Evolutionary conservation across 192 early-diverging fungal genomes (phyloP), one percentile per base, ranked within the genome.

Genomic region (Chytriomyces confervae): DNA sequence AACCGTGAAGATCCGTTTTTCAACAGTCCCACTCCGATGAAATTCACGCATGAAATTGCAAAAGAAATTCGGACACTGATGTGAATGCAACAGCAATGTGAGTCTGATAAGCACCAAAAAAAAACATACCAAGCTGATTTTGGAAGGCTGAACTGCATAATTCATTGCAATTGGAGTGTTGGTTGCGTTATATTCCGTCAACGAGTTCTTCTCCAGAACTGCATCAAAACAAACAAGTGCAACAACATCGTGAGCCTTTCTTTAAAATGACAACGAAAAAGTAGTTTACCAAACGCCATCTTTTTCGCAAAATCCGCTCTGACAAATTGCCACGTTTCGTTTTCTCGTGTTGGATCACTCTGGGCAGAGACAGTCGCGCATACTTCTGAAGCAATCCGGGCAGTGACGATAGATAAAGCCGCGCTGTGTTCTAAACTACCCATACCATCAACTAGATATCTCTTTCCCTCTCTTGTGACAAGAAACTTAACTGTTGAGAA

Each of bases 301-400:
- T 62, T 66, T 11, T n/a, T 27, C 4, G 45, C 43, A 24, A 79
- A 71, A 24, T 79, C 70, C 0, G 23, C 8, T 4, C 18, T 11
- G 46, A 50, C 43, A 11, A n/a, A n/a, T n/a, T 66, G 64, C 77
- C 77, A 79, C 18, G 45, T 18, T 20, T 72, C 69, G 50, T 79
- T 79, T 27, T 48, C 53, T 9, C 9, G 24, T 7, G 11, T 10
- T 4, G 77, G 77, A 43, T 79, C 77, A 46, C 72, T 23, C 47
- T 64, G 61, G 10, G 27, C 13, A 60, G 10, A 23, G 53, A 57
- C 1, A n/a, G 13, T 20, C 13, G 20, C 20, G 53, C 53, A 57
- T n/a, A 57, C 16, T 13, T 57, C 20, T 20, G 13, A 13, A n/a
- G 53, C 53, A 57, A 57, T 20, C 20, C 53, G 53, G 53, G 53